Base-by-base conservation (phyloP, 108 stramenopile species). In the Poteriospumella lacustris region DNA sequence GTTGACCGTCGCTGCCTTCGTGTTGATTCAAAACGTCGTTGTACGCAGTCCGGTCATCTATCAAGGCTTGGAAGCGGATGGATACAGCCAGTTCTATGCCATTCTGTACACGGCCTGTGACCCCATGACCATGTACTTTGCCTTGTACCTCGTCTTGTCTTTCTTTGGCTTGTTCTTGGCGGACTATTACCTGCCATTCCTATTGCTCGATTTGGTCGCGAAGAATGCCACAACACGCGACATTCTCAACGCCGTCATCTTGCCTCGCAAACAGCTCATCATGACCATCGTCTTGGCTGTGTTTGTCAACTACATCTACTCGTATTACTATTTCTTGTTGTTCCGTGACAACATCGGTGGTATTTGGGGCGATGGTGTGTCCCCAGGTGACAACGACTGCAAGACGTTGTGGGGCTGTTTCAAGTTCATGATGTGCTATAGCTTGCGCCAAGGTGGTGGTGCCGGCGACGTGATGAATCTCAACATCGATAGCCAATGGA, bases 221-320 rank as follows among this genome's bases (percentile, higher is more conserved):
- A 85, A 81, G 58, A 67, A 79, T 58, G 41, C 77, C 2, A 85
- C 84, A 28, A 40, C 77, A 0, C 34, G 44, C 28, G 80, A 85
- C 44, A 76, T 85, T 26, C 24, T 85, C 34, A 78, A 79, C 31
- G 84, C 84, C 33, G 81, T 85, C 15, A 39, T 80, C 3, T 77
- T 78, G 34, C 84, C 84, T 24, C 62, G 76, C 5, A 62, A 69
- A 29, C 81, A 81, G 42, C 79, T 85, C 26, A 39, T 29, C n/a
- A 81, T 81, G 84, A 85, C 84, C 3, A 2, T 81, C 0, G 34
- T 85, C 9, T 43, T 85, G 19, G n/a, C 58, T 28, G 2, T 78
- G 39, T 44, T 85, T 36, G 68, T 76, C 33, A 41, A 77, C 31
- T 81, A 85, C 78, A 78, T 75, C 19, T 85, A 80, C 67, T 33